A percentile compares a stretch with the other conserved stretches of the same genome.
Conservation (phyloP, 306 rosid genomes). For the Adenanthera pavonina region DNA sequence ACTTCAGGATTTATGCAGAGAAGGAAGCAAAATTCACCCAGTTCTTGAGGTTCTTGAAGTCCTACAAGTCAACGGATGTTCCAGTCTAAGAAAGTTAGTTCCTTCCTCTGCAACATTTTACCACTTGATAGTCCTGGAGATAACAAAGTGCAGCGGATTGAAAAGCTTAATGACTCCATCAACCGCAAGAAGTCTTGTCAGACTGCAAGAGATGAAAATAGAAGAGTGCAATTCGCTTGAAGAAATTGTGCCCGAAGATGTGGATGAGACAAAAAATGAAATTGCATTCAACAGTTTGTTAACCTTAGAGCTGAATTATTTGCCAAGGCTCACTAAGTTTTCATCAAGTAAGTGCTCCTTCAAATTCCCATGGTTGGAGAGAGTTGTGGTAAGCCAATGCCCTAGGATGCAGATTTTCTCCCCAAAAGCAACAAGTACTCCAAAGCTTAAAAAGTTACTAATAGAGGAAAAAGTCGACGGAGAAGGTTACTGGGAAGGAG, state of each 20-base stretch:
- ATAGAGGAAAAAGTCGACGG: not conserved
- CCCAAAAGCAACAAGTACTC: too few species aligned
- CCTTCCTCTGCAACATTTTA: not conserved
- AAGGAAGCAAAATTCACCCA: not conserved
- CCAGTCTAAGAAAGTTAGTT: not conserved
- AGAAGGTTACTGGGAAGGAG: not conserved
- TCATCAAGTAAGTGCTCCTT: too few species aligned
- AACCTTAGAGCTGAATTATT: not conserved
- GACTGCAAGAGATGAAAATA: not conserved
- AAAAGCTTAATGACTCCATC: not conserved
- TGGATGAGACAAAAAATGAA: not conserved
- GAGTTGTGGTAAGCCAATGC: too few species aligned
- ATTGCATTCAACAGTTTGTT: not conserved
- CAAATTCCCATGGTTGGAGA: too few species aligned
- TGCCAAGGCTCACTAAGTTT: too few species aligned
- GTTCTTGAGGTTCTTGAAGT: not conserved
- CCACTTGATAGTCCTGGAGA: not conserved
- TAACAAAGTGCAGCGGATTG: not conserved
- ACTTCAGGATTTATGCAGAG: not conserved
- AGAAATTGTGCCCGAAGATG: not conserved
- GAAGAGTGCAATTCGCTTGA: not conserved
- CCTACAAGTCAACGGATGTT: not conserved
- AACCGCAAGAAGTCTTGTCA: not conserved
- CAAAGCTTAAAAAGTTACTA: too few species aligned
- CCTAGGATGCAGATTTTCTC: not conserved